Base-by-base conservation (phyloP, 169 alveolate genomes). In the Cyclospora cayetanensis region DNA sequence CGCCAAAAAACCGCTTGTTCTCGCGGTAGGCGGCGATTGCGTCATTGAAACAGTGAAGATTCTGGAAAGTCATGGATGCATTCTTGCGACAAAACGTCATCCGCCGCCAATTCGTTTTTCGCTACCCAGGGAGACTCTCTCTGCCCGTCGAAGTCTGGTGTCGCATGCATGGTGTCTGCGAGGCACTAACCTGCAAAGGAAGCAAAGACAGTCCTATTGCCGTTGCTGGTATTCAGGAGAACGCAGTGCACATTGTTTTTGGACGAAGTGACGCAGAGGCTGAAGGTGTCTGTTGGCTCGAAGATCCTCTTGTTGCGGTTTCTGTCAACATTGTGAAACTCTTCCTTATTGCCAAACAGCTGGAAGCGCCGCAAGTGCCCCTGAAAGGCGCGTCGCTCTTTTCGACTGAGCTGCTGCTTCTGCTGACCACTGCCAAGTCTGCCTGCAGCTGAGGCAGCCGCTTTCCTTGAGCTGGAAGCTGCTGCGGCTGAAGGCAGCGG, bases 211-310 rank as follows among this genome's bases (percentile, higher is more conserved):
- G 97, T 96, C 77, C 96, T 93, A 68, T 96, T 91, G 90, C 93
- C 90, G 68, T 95, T 89, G 83, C 97, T 95, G 70, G 94, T 95
- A 77, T 96, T 96, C 86, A 95, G 95, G 65, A 95, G 95, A 91
- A 95, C 97, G 63, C 95, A 94, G 92, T 96, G 97, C 7, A 96
- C 97, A 94, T 96, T 96, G 94, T 96, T 96, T 93, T 96, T 96
- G 43, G 97, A 94, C 11, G 97, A 95, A 4, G 98, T 96, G 77
- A 95, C 92, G 31, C 90, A 96, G 22, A 96, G 94, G 91, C 94
- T 92, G 91, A 96, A 96, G 12, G 93, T 83, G 93, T 96, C 98
- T 25, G 97, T 96, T 7, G 98, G 98, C 86, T 96, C 97, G 66
- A 95, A 92, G 25, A 96, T 96, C 34, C 93, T 90, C 11, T 96